Conservation (phyloP, 2,329 filamentous ascomycete genomes). For the Apiospora malaysiana region DNA sequence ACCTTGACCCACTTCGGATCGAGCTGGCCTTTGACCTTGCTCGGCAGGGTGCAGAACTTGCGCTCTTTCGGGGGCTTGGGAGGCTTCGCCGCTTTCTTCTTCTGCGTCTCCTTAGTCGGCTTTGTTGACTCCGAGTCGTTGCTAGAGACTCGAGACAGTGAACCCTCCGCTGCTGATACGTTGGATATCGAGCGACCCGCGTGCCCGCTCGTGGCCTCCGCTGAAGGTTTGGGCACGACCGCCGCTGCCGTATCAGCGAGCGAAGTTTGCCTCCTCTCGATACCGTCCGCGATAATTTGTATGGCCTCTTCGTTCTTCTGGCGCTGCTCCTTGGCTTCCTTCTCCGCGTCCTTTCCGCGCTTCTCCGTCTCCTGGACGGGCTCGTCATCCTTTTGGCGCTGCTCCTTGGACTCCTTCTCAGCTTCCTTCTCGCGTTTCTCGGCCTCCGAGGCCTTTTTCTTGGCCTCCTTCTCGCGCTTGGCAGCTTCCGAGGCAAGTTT, state of each 20-base stretch:
- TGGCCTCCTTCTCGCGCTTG: constrained; percentile 47
- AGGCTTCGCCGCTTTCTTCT: constrained; percentile 27
- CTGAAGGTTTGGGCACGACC: neutral
- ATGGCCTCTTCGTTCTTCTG: constrained; percentile 31
- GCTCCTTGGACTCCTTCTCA: constrained; percentile 39
- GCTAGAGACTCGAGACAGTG: neutral
- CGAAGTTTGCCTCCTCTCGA: constrained; percentile 39
- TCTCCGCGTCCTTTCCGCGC: neutral
- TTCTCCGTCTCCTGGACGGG: constrained; percentile 23
- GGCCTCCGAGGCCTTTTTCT: constrained; percentile 37
- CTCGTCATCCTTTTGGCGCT: constrained; percentile 32
- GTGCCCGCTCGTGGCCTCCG: neutral
- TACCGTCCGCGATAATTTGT: constrained; percentile 27
- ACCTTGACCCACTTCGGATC: constrained; percentile 80
- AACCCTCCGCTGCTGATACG: neutral
- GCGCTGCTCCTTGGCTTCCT: neutral
- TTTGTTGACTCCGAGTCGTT: neutral
- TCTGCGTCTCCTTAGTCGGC: neutral
- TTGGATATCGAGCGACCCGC: neutral
- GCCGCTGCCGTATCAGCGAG: constrained; percentile 17
- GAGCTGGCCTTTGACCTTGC: constrained; percentile 55
- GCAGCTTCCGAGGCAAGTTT: constrained; percentile 49
- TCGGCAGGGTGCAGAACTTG: constrained; percentile 81
- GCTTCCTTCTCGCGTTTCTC: constrained; percentile 46
- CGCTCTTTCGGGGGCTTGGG: constrained; percentile 58